Percentiles rank a stretch among this genome's conserved stretches.
phyloP scores from a whole-genome alignment of 331 rosid genomes.

The Pyrus hybrid region DNA sequence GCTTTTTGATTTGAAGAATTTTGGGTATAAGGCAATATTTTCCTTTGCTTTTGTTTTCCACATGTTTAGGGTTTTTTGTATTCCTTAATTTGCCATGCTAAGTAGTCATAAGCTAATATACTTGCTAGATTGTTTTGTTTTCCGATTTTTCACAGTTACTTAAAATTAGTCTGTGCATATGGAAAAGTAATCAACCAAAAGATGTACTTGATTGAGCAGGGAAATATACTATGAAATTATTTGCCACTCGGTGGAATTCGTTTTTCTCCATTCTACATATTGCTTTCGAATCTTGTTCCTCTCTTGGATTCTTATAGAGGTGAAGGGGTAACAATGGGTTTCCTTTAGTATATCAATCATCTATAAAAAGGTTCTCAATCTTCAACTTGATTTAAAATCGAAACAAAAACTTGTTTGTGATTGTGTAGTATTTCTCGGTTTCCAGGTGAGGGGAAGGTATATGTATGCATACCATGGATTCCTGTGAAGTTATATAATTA shows the following conservation, averaged over 20 bases:
- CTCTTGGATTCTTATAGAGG: neutral
- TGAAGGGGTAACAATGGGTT: neutral
- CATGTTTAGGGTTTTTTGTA: neutral
- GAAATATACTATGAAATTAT: neutral
- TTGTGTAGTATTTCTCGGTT: neutral
- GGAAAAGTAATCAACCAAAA: neutral
- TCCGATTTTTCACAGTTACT: neutral
- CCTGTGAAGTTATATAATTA: no score
- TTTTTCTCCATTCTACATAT: neutral
- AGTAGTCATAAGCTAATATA: neutral
- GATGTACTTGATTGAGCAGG: neutral
- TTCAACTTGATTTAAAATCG: no score
- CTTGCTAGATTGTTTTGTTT: neutral
- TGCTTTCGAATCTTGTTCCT: neutral
- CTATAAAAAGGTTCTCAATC: neutral
- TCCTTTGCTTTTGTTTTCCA: neutral
- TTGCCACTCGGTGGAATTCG: neutral
- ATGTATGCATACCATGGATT: neutral
- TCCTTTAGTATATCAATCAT: neutral
- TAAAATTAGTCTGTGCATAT: neutral
- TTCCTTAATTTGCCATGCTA: neutral
- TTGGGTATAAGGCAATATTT: neutral
- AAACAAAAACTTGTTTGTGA: neutral
- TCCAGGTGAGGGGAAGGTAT: neutral
- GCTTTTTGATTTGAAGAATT: neutral